A percentile compares a stretch with the other conserved stretches of the same genome.
phyloP scores from a whole-genome alignment of 805 yeast genomes.

The Hanseniaspora lindneri region DNA sequence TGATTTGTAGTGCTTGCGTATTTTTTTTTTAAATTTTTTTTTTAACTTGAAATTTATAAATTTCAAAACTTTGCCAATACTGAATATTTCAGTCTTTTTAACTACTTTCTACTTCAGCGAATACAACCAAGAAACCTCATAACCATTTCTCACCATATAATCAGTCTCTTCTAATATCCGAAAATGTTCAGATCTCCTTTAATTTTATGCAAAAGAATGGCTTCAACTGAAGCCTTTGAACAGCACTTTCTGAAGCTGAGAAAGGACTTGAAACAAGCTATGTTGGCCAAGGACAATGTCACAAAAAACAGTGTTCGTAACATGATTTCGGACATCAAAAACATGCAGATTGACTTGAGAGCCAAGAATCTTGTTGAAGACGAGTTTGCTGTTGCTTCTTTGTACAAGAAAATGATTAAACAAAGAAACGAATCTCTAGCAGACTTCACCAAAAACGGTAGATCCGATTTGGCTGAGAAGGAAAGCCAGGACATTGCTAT shows the following conservation, averaged over 20 bases:
- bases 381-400: constrained; percentile 30
- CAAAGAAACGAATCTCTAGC: constrained; percentile 41
- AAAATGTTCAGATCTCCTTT: background rate
- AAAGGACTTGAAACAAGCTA: constrained; percentile 37
- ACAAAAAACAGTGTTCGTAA: constrained; percentile 37
- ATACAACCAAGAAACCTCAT: background rate
- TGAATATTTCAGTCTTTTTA: too few relatives aligned
- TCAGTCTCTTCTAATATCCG: too few relatives aligned
- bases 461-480: constrained; percentile 44
- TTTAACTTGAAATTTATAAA: too few relatives aligned
- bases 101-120: too few relatives aligned
- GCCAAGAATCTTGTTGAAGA: constrained; percentile 27
- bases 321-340: constrained; percentile 34
- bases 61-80: too few relatives aligned
- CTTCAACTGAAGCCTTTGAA: constrained; percentile 28
- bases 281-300: constrained; percentile 35
- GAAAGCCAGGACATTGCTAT: constrained; percentile 38
- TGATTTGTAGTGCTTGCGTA: too few relatives aligned
- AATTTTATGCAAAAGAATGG: background rate
- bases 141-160: too few relatives aligned
- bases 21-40: too few relatives aligned
- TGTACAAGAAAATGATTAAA: constrained; percentile 35
- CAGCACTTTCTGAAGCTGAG: constrained; percentile 30
- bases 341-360: constrained; percentile 31
- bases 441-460: constrained; percentile 36